These are phyloP conservation scores for Aspergillus indologenus DNA, from an alignment of 495 filamentous ascomycete species.

Conservation along the genomic window DNA sequence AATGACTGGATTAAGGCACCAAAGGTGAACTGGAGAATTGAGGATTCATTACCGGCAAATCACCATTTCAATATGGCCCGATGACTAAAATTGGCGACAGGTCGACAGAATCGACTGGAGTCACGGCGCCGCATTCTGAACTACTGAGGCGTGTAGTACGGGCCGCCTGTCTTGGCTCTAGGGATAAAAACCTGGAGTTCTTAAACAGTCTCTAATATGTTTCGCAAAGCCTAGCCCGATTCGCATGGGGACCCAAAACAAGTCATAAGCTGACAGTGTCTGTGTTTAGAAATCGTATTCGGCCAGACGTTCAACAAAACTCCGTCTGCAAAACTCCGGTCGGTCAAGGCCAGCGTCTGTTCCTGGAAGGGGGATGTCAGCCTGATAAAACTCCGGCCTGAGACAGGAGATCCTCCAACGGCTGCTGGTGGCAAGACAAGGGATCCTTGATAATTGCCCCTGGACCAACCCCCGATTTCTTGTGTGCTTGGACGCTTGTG, in stretches of 20 bases:
- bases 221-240: not conserved
- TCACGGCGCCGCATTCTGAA: not conserved
- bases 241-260: not conserved
- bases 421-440: not conserved
- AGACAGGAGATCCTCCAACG: not conserved
- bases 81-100: not conserved
- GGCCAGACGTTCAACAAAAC: slow-evolving; percentile 8
- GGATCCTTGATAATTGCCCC: not conserved
- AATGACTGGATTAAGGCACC: not conserved
- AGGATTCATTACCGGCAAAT: not conserved
- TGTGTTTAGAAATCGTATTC: not conserved
- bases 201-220: not conserved
- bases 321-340: slow-evolving; percentile 20
- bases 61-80: not conserved
- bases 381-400: slow-evolving; percentile 4
- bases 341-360: slow-evolving; percentile 2
- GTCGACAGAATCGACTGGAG: not conserved
- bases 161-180: not conserved
- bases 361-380: not conserved
- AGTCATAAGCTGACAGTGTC: not conserved
- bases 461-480: not conserved
- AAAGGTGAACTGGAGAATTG: not conserved
- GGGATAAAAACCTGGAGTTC: not conserved
- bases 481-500: not conserved
- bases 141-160: not conserved